Evolutionary conservation across 2,329 filamentous ascomycete genomes (phyloP), one percentile per base, ranked within the genome.

Genomic region (Leptographium flavum): DNA sequence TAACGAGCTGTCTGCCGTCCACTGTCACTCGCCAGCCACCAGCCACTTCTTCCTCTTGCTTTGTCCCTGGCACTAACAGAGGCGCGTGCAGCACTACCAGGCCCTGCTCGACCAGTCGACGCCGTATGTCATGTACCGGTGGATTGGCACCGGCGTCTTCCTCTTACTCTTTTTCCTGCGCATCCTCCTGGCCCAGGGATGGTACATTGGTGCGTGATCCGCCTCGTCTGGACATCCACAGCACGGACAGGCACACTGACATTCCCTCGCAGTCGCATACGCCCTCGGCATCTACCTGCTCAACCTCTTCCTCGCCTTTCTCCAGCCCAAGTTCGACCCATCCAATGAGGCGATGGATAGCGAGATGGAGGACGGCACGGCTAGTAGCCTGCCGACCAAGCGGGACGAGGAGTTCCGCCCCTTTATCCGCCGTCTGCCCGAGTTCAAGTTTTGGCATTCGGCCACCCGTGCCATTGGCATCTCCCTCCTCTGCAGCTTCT

Each of bases 371-470:
- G 90, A 95, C 56, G 92, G 92, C 50, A 75, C 86, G 15, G 78
- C 79, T 25, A 81, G 82, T 45, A 77, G 78, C 23, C 78, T 98
- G 37, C 92, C 92, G 22, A 96, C 87, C 47, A 95, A 94, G 69
- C 81, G 87, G 56, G 90, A 96, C 59, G 88, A 98, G 59, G 92
- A 98, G 69, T 98, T 98, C 72, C 80, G 87, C 52, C 92, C 92
- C 4, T 98, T 98, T 60, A 95, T 98, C 61, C 79, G 92, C 58
- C 78, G 92, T 49, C 78, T 98, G 22, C 92, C 92, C 46, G 92
- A 98, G 67, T 98, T 98, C 76, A 98, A 98, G 75, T 98, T 98
- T 73, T 98, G 92, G 92, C 87, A 95, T 69, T 83, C 85, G 57
- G 87, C 90, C 45, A 96, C 90, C 46, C 79, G 87, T 59, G 90